These are phyloP conservation scores for Tarenaya hassleriana DNA, from an alignment of 345 rosid species.

Conservation along the genomic window DNA sequence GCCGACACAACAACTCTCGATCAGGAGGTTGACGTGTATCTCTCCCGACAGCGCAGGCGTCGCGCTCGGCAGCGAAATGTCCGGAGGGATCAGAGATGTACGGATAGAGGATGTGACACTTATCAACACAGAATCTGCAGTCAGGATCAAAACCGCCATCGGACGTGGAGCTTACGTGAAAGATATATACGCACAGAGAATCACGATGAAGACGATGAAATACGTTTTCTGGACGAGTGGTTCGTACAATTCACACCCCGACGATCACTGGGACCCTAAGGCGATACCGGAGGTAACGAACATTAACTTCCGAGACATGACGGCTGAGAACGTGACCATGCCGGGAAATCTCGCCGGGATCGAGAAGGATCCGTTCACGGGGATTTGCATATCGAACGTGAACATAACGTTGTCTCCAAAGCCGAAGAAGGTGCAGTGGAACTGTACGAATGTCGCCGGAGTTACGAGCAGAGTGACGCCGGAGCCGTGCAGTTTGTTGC, in stretches of 20 bases:
- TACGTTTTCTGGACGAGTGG: constrained; percentile 83
- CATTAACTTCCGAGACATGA: constrained; percentile 50
- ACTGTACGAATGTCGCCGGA: constrained; percentile 59
- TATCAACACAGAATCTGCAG: constrained; percentile 44
- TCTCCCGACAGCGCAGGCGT: constrained; percentile 75
- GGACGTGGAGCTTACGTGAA: constrained; percentile 71
- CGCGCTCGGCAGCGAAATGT: constrained; percentile 87
- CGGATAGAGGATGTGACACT: constrained; percentile 51
- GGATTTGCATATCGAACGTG: constrained; percentile 66
- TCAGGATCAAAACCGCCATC: constrained; percentile 54
- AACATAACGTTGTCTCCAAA: constrained; percentile 34
- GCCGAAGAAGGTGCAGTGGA: constrained; percentile 51
- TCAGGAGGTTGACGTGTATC: constrained; percentile 61
- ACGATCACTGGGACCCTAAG: constrained; percentile 45
- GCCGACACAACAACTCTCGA: constrained; percentile 43
- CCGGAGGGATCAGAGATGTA: constrained; percentile 65
- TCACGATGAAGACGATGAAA: constrained; percentile 55
- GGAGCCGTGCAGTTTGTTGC: constrained; percentile 43
- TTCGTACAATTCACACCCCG: constrained; percentile 54
- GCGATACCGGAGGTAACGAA: constrained; percentile 46
- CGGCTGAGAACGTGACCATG: constrained; percentile 50
- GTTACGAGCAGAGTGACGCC: constrained; percentile 51
- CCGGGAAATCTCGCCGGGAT: constrained; percentile 51
- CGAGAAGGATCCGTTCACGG: constrained; percentile 35
- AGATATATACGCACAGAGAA: constrained; percentile 49